Base-by-base conservation (phyloP, 1,139 yeast genomes). In the Saccharomycopsis hybrid region DNA sequence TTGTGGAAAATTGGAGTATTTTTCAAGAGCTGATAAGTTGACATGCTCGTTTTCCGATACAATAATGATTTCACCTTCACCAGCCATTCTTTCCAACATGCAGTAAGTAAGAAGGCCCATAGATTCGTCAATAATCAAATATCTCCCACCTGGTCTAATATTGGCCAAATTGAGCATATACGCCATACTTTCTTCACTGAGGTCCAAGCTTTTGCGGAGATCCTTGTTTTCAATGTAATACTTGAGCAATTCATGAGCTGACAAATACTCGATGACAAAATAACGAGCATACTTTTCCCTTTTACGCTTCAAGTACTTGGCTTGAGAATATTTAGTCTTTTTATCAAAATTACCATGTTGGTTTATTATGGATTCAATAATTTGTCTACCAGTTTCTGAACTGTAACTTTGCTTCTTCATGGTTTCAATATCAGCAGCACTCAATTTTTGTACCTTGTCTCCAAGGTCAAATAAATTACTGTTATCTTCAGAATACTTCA, bases 1-100 rank as follows among this genome's bases (percentile, higher is more conserved):
- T 32, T 74, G 78, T 1, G 84, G 64, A 60, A 77, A 80, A 59
- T 82, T 80, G 47, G 90, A 76, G 62, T 80, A 80, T 54, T 78
- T 76, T 40, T 50, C 49, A 54, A 92, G 68, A 0, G 85, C 79
- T 56, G 84, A 85, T 39, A 82, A 69, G 60, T 89, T 90, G 4
- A 96, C 82, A 62, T 90, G 97, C 63, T 92, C 98, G 63, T 89
- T 87, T 60, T 90, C 98, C 66, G 92, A 97, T 2, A 84, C 73
- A 32, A 87, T 74, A 3, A 88, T 76, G 45, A 94, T 79, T 9
- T 79, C 71, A 13, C 97, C 98, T 46, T 79, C 69, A 2, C 92
- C 88, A 51, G 80, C 80, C 94, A 92, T 86, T 61, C 97, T 74
- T 63, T 94, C 98, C 69, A 92, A 65, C 75, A 94, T 71, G 4